Conservation (phyloP, 345 rosid species). For the Salix dunnii region DNA sequence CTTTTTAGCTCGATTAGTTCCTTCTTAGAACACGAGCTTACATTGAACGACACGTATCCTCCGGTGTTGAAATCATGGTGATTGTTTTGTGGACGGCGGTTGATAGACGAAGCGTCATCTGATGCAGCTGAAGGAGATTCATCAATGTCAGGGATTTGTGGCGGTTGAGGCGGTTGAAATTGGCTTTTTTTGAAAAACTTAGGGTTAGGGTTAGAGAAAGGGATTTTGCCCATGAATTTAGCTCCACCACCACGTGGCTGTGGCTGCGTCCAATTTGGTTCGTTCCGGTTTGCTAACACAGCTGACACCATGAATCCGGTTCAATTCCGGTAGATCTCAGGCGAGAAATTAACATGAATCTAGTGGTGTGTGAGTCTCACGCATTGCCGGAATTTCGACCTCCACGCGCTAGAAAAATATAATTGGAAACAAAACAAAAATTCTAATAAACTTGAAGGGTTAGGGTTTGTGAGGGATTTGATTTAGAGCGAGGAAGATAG, state of each 20-base stretch:
- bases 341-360: conserved; percentile 31
- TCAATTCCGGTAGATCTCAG: conserved; percentile 16
- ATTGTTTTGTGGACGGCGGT: conserved; percentile 29
- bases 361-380: conserved; percentile 17
- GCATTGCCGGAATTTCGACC: conserved; percentile 27
- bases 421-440: neutral
- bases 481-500: conserved; percentile 41
- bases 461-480: conserved; percentile 27
- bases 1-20: conserved; percentile 53
- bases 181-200: conserved; percentile 46
- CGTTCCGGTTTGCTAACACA: conserved; percentile 44
- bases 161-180: conserved; percentile 23
- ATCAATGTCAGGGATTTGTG: conserved; percentile 30
- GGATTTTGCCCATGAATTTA: conserved; percentile 55
- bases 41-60: conserved; percentile 28
- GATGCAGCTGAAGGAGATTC: conserved; percentile 49
- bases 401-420: conserved; percentile 21
- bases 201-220: conserved; percentile 52
- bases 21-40: conserved; percentile 37
- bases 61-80: conserved; percentile 29
- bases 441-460: neutral
- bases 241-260: conserved; percentile 39
- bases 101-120: conserved; percentile 53
- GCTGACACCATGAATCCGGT: conserved; percentile 51
- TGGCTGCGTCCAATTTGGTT: conserved; percentile 42